Conservation (phyloP, 345 rosid genomes). For the Excoecaria agallocha region DNA sequence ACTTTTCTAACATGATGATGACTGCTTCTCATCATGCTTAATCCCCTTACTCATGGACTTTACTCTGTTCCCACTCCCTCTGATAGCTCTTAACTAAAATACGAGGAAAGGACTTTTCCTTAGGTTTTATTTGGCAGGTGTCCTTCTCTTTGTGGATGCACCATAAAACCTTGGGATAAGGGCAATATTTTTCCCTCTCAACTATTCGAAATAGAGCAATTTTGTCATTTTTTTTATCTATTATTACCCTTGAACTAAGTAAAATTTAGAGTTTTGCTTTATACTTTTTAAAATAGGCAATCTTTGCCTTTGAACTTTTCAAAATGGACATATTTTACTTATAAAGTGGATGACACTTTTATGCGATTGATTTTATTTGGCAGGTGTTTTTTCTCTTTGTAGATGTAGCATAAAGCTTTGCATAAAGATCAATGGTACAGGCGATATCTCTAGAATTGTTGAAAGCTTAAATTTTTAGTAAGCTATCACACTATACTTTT, state of each 20-base stretch:
- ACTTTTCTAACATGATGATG: background rate
- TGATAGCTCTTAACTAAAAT: background rate
- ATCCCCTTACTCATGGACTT: background rate
- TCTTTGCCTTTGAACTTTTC: too few relatives aligned
- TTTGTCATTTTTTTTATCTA: too few relatives aligned
- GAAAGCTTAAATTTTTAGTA: background rate
- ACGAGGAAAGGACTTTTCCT: background rate
- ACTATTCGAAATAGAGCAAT: too few relatives aligned
- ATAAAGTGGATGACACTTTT: too few relatives aligned
- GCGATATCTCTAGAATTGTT: background rate
- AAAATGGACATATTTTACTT: too few relatives aligned
- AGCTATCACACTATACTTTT: background rate
- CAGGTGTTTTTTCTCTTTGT: background rate
- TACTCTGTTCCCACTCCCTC: background rate
- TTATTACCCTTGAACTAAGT: too few relatives aligned
- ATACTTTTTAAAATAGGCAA: too few relatives aligned
- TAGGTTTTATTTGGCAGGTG: background rate
- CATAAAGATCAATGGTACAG: too few relatives aligned
- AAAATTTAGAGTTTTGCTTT: too few relatives aligned
- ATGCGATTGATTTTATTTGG: background rate
- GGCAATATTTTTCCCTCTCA: too few relatives aligned
- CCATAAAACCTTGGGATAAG: background rate
- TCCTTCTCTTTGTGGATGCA: background rate
- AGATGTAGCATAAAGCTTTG: background rate
- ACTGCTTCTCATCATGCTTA: background rate